Base-by-base conservation (phyloP, 2,329 filamentous ascomycete genomes). In the Fonsecaea nubica region DNA sequence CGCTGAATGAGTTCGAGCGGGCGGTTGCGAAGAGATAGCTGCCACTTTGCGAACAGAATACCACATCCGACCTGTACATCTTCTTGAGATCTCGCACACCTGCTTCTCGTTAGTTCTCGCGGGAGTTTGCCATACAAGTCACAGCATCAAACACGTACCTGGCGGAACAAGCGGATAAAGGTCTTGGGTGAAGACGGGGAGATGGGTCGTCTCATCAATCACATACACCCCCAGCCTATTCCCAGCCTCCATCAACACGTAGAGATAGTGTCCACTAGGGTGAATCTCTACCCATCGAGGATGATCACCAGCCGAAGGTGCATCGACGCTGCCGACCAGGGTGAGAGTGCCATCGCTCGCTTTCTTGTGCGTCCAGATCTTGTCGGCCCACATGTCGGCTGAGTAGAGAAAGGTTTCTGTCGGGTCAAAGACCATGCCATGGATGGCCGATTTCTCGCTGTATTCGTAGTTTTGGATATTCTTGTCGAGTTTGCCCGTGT, bases 281-380 rank as follows among this genome's bases (percentile, higher is more conserved):
- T 94, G 91, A 76, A 96, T 89, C 72, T 92, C 92, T 13, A 96
- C 91, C 92, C 92, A 96, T 74, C 92, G 87, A 15, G 92, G 92
- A 77, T 95, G 92, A 77, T 96, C 92, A 67, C 84, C 84, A 2
- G 86, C 79, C 54, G 85, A 84, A 0, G 92, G 91, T 33, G 92
- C 92, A 69, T 90, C 86, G 38, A 93, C 83, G 74, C 85, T 88
- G 71, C 91, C 92, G 63, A 94, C 85, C 21, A 93, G 85, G 57
- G 87, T 84, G 64, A 95, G 80, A 59, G 84, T 81, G 15, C 90
- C 90, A 2, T 84, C 76, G 6, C 80, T 74, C 66, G 86, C 84
- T 77, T 93, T 93, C 76, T 87, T 87, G 79, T 96, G 92, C 25
- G 90, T 90, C 92, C 92, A 96, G 72, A 96, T 78, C 63, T 80